Evolutionary conservation across 148 eudicot species (phyloP).

Genomic region (Camellia sinensis): DNA sequence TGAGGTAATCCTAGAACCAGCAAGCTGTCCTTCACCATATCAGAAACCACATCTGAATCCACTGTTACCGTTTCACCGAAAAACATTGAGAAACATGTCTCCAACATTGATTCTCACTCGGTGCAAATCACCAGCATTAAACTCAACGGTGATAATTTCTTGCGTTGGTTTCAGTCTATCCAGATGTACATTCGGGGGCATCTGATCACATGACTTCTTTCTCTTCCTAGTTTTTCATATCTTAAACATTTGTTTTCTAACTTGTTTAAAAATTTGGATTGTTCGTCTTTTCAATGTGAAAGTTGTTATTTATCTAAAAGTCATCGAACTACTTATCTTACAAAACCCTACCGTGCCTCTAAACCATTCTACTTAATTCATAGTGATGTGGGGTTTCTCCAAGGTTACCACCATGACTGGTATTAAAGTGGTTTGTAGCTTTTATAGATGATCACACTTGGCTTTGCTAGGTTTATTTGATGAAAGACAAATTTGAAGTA

Average conservation of each 20-base stretch:
- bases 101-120: too few species aligned
- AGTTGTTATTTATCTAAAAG: background rate
- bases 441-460: background rate
- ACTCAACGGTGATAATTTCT: too few species aligned
- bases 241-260: background rate
- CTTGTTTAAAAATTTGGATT: background rate
- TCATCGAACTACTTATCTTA: background rate
- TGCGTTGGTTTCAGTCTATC: too few species aligned
- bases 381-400: background rate
- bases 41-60: too few species aligned
- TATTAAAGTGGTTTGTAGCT: background rate
- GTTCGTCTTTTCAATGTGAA: conserved; percentile 5
- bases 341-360: background rate
- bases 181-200: too few species aligned
- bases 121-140: too few species aligned
- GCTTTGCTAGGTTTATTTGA: conserved; percentile 4
- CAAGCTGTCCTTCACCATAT: too few species aligned
- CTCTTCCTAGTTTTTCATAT: background rate
- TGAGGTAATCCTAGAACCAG: too few species aligned
- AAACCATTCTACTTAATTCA: background rate
- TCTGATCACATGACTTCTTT: too few species aligned
- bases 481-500: background rate
- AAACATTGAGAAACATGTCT: too few species aligned
- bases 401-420: background rate
- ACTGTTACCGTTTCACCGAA: too few species aligned